Evolutionary conservation across 169 alveolate genomes (phyloP).

Genomic region (Cryptosporidium ryanae): DNA sequence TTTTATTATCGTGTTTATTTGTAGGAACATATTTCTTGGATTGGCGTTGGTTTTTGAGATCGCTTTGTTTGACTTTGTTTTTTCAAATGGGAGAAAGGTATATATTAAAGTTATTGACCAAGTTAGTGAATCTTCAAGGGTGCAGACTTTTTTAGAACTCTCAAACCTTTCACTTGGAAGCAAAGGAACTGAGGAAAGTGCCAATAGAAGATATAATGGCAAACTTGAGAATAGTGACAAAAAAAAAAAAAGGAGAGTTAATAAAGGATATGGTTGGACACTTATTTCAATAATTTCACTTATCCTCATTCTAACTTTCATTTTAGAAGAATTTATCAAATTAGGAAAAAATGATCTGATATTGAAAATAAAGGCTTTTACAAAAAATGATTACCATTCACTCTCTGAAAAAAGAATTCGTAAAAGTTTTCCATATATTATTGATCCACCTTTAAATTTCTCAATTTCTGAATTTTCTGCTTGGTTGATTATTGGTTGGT

Average conservation of each 20-base stretch:
- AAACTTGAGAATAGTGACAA: neutral
- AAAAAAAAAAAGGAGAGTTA: slow-evolving; percentile 8
- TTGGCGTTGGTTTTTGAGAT: slow-evolving; percentile 10
- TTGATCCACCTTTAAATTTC: slow-evolving; percentile 23
- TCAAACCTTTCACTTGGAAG: neutral
- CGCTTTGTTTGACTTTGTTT: neutral
- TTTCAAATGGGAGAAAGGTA: no score
- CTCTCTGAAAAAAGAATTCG: slow-evolving; percentile 12
- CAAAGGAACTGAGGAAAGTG: neutral
- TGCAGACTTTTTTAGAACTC: neutral
- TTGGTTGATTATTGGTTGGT: slow-evolving; percentile 48
- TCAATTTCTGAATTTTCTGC: slow-evolving; percentile 23
- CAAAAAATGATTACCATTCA: neutral
- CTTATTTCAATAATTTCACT: slow-evolving; percentile 5
- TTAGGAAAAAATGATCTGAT: no score
- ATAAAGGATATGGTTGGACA: slow-evolving; percentile 53
- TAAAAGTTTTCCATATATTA: neutral
- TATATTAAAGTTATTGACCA: no score
- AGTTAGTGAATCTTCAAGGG: neutral
- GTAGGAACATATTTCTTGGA: neutral
- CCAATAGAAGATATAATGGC: neutral
- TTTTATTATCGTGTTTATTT: slow-evolving; percentile 24
- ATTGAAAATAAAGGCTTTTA: neutral
- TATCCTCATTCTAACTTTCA: slow-evolving; percentile 11
- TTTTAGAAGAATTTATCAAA: neutral